Percentiles rank a stretch among this genome's conserved stretches.
These are phyloP conservation scores for Ascochyta fabae DNA, from an alignment of 2,329 filamentous ascomycete genomes.

Conservation along the genomic window DNA sequence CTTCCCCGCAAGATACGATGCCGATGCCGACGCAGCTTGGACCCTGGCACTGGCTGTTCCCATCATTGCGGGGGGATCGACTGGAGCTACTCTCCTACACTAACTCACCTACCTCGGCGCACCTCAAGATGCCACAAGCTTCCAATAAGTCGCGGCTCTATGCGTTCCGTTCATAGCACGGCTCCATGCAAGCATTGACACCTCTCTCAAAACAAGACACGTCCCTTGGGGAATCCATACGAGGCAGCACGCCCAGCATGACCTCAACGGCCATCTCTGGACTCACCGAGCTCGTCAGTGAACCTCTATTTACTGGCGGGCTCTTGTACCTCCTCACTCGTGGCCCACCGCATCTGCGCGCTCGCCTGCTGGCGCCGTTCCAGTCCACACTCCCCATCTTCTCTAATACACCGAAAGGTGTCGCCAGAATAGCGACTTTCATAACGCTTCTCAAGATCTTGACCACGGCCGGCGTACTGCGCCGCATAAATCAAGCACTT, in stretches of 20 bases:
- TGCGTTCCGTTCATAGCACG: not conserved
- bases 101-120: slow-evolving; percentile 3
- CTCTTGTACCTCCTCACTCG: slow-evolving; percentile 35
- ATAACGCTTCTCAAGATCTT: slow-evolving; percentile 33
- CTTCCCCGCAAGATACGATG: slow-evolving; percentile 2
- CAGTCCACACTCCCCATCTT: slow-evolving; percentile 18
- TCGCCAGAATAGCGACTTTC: slow-evolving; percentile 22
- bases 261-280: slow-evolving; percentile 1
- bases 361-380: slow-evolving; percentile 31
- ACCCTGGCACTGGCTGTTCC: not conserved
- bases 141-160: not conserved
- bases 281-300: slow-evolving; percentile 8
- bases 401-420: slow-evolving; percentile 28
- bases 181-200: too few relatives aligned
- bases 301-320: slow-evolving; percentile 30
- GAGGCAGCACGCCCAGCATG: slow-evolving; percentile 10
- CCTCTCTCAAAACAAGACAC: not conserved
- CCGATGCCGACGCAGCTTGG: not conserved
- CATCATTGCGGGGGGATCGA: slow-evolving; percentile 1
- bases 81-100: not conserved
- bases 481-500: slow-evolving; percentile 24
- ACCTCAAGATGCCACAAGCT: not conserved
- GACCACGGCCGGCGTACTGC: slow-evolving; percentile 24
- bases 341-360: slow-evolving; percentile 29
- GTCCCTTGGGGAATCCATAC: slow-evolving; percentile 1